Evolutionary conservation across 805 yeast genomes (phyloP), one percentile per base, ranked within the genome.

Genomic region (Yamadazyma takamatsuzukensis): DNA sequence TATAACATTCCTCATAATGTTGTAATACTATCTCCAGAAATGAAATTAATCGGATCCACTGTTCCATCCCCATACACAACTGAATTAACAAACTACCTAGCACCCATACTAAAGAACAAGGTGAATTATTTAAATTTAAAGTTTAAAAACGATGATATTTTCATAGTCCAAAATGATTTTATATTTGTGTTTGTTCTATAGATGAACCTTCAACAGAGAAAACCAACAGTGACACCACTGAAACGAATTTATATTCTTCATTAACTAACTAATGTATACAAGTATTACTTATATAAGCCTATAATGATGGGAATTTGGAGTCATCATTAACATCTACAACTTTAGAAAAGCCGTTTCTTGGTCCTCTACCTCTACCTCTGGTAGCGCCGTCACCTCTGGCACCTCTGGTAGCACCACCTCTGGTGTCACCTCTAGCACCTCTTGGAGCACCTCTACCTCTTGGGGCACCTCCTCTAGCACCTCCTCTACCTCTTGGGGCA

Each of bases 231-330:
- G 22, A 11, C 11, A 8, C 22, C 11, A 11, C 22, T 19, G 22
- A 8, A 19, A 19, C 22, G 22, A 9, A 21, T 21, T 21, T 8
- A 21, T 11, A 21, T 11, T 9, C 22, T 21, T 11, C 11, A 21
- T 11, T 21, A 21, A 21, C 11, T 11, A 21, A 9, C 8, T 21
- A 21, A 21, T 21, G 11, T 28, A 22, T 18, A 17, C 23, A 25
- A 27, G 14, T 33, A 13, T 10, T 14, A 18, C 7, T 13, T 15
- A 10, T 6, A 16, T 22, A 6, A 5, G 26, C 40, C 51, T 55
- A 56, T 38, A 81, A 77, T 56, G 87, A 72, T 63, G 89, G 88
- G 77, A 81, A 80, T 76, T 77, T 77, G 59, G 72, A 69, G 61
- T 78, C 82, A 59, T 73, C 68, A 48, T 45, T 58, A 35, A 67